Evolutionary conservation across 2,329 filamentous ascomycete genomes (phyloP).

Genomic region (Sporothrix curviconia): DNA sequence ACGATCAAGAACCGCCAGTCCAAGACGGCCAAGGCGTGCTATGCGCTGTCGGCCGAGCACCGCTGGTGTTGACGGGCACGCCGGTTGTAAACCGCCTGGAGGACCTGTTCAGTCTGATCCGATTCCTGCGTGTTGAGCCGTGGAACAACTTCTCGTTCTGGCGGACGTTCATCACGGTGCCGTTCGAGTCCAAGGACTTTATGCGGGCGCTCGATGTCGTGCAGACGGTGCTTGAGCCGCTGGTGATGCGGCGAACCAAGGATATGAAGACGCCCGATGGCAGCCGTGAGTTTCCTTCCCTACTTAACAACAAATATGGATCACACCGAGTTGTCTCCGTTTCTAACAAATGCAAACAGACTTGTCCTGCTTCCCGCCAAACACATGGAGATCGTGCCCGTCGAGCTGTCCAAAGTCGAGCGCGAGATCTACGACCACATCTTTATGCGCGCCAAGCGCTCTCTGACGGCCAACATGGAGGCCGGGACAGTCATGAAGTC

Average conservation of each 20-base stretch:
- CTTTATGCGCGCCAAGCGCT: constrained; percentile 71
- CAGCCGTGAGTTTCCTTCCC: constrained; percentile 30
- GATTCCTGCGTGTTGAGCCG: constrained; percentile 88
- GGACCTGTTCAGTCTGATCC: constrained; percentile 86
- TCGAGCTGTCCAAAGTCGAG: constrained; percentile 79
- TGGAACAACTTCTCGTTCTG: constrained; percentile 99
- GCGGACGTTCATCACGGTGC: constrained; percentile 97
- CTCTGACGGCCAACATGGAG: constrained; percentile 80
- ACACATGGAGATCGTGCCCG: constrained; percentile 74
- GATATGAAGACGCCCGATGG: constrained; percentile 96
- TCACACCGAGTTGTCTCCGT: too few relatives aligned
- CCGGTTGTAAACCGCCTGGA: constrained; percentile 95
- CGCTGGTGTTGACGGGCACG: constrained; percentile 89
- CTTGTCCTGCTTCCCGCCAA: constrained; percentile 78
- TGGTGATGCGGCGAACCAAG: constrained; percentile 93
- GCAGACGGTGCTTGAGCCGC: constrained; percentile 88
- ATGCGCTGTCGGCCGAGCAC: constrained; percentile 77
- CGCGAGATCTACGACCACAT: constrained; percentile 91
- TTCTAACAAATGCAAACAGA: constrained; percentile 23
- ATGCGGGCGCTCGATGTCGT: constrained; percentile 91
- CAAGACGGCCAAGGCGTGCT: constrained; percentile 93
- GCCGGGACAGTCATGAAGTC: constrained; percentile 91
- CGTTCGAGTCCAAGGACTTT: constrained; percentile 93
- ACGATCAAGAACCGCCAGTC: constrained; percentile 85
- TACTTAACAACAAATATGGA: too few relatives aligned